Evolutionary conservation across 164 flowering plant genomes (phyloP).

Genomic region (Stephania yunnanensis): DNA sequence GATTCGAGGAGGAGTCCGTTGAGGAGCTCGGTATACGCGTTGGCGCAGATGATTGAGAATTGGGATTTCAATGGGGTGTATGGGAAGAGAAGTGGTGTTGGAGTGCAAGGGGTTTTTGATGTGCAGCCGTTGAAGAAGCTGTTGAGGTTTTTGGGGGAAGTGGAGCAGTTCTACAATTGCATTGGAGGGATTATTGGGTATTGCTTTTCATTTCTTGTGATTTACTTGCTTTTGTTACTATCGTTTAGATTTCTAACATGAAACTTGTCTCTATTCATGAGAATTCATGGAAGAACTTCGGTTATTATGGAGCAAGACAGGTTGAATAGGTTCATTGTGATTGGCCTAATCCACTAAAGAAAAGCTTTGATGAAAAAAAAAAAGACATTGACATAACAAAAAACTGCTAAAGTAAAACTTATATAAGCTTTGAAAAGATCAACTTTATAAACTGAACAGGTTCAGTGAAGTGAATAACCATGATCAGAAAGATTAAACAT

Average conservation of each 20-base stretch:
- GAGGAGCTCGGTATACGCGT: constrained; percentile 52
- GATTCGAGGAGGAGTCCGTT: constrained; percentile 29
- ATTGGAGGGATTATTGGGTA: constrained; percentile 97
- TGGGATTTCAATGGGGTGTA: constrained; percentile 33
- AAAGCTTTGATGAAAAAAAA: no score
- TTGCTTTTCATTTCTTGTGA: constrained; percentile 8
- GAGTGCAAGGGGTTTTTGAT: constrained; percentile 12
- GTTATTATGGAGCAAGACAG: not conserved
- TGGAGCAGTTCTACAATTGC: constrained; percentile 79
- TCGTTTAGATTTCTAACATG: not conserved
- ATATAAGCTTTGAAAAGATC: no score
- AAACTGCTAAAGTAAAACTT: no score
- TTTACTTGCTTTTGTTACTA: not conserved
- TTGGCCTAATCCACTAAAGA: not conserved
- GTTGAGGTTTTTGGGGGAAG: constrained; percentile 45
- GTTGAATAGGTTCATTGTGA: not conserved
- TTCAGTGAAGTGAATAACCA: no score
- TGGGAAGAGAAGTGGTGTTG: not conserved
- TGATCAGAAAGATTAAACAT: no score
- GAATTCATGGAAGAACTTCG: no score
- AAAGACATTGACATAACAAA: no score
- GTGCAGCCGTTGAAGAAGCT: constrained; percentile 42
- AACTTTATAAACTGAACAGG: no score
- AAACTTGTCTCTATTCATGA: not conserved
- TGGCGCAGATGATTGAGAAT: constrained; percentile 68